Base-by-base conservation (phyloP, 164 flowering plant genomes). In the Liriodendron chinense region DNA sequence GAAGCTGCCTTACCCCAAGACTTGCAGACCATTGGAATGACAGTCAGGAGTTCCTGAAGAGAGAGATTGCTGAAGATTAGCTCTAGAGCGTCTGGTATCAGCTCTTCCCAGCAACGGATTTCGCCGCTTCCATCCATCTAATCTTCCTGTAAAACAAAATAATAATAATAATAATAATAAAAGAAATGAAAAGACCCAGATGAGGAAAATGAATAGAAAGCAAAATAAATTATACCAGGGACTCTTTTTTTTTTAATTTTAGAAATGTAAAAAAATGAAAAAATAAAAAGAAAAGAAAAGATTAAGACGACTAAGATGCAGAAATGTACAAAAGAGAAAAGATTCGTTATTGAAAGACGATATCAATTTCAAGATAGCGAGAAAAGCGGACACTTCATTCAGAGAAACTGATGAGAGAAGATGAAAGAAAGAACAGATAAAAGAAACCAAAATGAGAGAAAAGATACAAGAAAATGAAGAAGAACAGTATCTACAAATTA, bases 1-100 rank as follows among this genome's bases (percentile, higher is more conserved):
- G 56, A 50, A 43, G 90, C 94, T 1, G 85, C 92, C 69, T 74
- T 86, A 3, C 76, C 69, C 98, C 98, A 95, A 47, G 98, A 85
- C 82, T 92, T 92, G 83, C 98, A 93, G 1, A 95, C 97, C 64
- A 87, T 80, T 1, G 98, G 98, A 12, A 95, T 80, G 69, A 91
- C 93, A 49, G 92, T 89, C 4, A 95, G 73, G 16, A 79, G 80
- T 76, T 93, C 96, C 64, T 89, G 80, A 34, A 95, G 89, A 12
- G 92, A 78, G 0, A 95, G 89, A 69, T 89, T 86, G 2, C 81
- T 81, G 82, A 95, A 93, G 76, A 95, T 92, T 23, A 93, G 73
- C 65, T 89, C 96, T n/a, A 93, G 86, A 0, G 92, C 90, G 72
- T 93, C 96, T 0, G 98, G 98, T 20, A 90, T 83, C 47, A 93